phyloP scores from a whole-genome alignment of 139 green algal genomes.

The Gonium pectorale region DNA sequence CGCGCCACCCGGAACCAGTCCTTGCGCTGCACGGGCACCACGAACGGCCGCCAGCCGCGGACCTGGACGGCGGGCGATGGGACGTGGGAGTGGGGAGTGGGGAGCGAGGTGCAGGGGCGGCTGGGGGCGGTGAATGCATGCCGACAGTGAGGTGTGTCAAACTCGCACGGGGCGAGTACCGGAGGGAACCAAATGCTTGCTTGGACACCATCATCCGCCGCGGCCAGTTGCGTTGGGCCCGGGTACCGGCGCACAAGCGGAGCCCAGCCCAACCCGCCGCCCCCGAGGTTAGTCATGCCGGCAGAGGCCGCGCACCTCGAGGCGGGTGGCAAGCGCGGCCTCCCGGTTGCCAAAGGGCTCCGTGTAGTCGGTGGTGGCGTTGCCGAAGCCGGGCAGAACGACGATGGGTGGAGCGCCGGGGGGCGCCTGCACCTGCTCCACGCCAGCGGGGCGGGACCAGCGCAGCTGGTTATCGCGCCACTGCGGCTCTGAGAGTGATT shows the following conservation, averaged over 20 bases:
- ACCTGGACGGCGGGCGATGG: conserved; percentile 39
- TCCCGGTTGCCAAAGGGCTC: conserved; percentile 36
- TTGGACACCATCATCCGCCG: no score
- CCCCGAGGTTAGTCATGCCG: no score
- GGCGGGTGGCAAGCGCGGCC: not conserved
- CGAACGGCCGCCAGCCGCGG: conserved; percentile 59
- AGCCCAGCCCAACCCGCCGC: no score
- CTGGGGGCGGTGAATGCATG: no score
- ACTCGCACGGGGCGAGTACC: no score
- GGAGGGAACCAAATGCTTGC: no score
- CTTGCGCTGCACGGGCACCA: conserved; percentile 61
- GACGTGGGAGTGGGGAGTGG: no score
- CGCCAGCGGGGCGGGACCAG: not conserved
- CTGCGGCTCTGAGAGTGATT: conserved; percentile 18
- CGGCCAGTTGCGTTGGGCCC: no score
- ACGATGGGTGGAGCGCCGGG: conserved; percentile 9
- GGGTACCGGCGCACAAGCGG: no score
- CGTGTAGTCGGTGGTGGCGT: conserved; percentile 29
- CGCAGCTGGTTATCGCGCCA: conserved; percentile 23
- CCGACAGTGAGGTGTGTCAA: no score
- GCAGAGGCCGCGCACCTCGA: conserved; percentile 17
- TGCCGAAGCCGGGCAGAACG: conserved; percentile 40
- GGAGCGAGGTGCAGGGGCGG: no score
- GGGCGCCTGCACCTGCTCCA: not conserved
- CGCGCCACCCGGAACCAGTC: conserved; percentile 71